Percentiles rank a stretch among this genome's conserved stretches.
Evolutionary conservation across 805 yeast species (phyloP).

Genomic region (Grigorovia yakushimaensis): DNA sequence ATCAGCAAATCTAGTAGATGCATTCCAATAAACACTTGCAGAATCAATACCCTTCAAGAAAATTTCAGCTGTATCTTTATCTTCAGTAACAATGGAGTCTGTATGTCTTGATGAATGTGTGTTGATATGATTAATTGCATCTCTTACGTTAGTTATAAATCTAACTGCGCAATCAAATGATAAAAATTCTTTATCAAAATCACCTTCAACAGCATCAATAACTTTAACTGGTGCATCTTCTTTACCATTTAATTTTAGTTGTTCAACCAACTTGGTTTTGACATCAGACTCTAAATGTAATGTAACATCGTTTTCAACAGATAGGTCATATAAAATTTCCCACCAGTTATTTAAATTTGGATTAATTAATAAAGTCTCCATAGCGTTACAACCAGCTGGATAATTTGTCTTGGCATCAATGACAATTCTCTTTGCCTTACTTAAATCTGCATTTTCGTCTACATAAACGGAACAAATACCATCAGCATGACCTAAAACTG

Average conservation of each 20-base stretch:
- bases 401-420: constrained; percentile 90
- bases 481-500: constrained; percentile 97
- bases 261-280: constrained; percentile 20
- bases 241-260: constrained; percentile 10
- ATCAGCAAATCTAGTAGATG: constrained; percentile 94
- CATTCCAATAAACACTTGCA: constrained; percentile 96
- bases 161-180: constrained; percentile 75
- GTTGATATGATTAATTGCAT: constrained; percentile 82
- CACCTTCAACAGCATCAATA: constrained; percentile 36
- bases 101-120: constrained; percentile 93
- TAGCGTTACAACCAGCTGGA: constrained; percentile 99
- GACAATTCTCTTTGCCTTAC: constrained; percentile 63
- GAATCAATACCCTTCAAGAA: constrained; percentile 86
- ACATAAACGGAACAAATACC: constrained; percentile 89
- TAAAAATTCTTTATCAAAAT: constrained; percentile 77
- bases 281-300: constrained; percentile 56
- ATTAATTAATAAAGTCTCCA: constrained; percentile 67
- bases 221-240: constrained; percentile 21
- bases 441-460: constrained; percentile 66
- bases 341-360: constrained; percentile 29
- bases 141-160: constrained; percentile 46
- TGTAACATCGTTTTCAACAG: constrained; percentile 54
- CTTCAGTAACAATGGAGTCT: constrained; percentile 79
- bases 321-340: constrained; percentile 36
- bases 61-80: constrained; percentile 56